phyloP scores from a whole-genome alignment of 2,329 filamentous ascomycete genomes.

The Aspergillus floridensis region DNA sequence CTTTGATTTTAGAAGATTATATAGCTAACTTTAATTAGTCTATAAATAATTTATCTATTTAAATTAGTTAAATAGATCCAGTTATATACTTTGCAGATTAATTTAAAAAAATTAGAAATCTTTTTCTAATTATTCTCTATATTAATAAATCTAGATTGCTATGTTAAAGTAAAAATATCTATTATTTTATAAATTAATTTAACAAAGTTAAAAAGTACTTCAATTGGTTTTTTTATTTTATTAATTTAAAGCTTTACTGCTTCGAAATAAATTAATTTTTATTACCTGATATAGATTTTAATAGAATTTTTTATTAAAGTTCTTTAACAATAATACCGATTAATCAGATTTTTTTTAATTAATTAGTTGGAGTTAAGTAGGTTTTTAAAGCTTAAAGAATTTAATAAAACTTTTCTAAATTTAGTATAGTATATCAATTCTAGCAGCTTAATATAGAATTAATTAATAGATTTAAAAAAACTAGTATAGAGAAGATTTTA shows the following conservation, averaged over 20 bases:
- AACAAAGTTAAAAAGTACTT: not conserved
- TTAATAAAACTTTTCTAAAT: not conserved
- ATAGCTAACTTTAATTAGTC: not conserved
- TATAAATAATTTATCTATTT: not conserved
- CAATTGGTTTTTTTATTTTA: not conserved
- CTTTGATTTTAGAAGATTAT: not conserved
- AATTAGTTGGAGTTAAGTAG: not conserved
- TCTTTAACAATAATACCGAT: not conserved
- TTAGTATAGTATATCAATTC: not conserved
- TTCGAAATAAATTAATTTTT: not conserved
- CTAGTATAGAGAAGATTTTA: too few relatives aligned
- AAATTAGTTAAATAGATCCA: not conserved
- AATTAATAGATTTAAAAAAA: too few relatives aligned
- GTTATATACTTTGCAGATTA: not conserved
- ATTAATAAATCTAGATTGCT: not conserved
- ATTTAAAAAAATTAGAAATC: not conserved
- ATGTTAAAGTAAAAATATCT: not conserved
- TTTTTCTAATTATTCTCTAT: not conserved
- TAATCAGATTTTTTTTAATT: not conserved
- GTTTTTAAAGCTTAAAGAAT: not conserved
- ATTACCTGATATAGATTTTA: not conserved
- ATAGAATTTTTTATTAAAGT: not conserved
- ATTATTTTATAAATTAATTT: not conserved
- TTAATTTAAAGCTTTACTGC: not conserved
- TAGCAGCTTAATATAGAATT: too few relatives aligned